Conservation (phyloP, 2,329 filamentous ascomycete genomes). For the Polychaeton citri region DNA sequence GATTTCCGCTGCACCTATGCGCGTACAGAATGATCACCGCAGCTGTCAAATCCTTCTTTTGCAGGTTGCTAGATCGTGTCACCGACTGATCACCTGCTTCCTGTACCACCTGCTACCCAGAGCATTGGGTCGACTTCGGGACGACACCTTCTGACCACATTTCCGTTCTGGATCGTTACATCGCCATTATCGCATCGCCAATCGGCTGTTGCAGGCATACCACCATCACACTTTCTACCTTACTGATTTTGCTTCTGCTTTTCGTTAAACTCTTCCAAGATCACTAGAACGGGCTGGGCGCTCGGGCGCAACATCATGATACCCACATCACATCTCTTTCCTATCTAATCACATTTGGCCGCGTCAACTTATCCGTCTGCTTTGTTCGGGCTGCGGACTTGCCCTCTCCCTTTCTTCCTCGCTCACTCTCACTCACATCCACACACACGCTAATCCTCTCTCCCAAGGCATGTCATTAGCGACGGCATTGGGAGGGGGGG, state of each 20-base stretch:
- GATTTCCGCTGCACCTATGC: neutral
- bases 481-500: too few relatives aligned
- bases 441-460: too few relatives aligned
- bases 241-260: neutral
- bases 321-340: neutral
- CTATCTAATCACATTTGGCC: neutral
- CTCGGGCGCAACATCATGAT: neutral
- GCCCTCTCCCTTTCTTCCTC: neutral
- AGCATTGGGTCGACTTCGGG: too few relatives aligned
- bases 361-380: neutral
- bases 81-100: too few relatives aligned
- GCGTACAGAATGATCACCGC: neutral
- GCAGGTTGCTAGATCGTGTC: too few relatives aligned
- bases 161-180: too few relatives aligned
- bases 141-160: too few relatives aligned
- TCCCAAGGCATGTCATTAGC: too few relatives aligned
- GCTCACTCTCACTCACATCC: neutral
- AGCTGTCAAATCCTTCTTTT: constrained; percentile 1
- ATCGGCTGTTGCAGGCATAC: neutral
- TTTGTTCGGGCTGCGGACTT: neutral
- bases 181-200: too few relatives aligned
- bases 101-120: too few relatives aligned
- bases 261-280: too few relatives aligned
- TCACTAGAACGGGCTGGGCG: neutral
- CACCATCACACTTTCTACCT: neutral